Evolutionary conservation across 1,139 yeast species (phyloP), one percentile per base, ranked within the genome.

Genomic region (Geotrichum fermentans): DNA sequence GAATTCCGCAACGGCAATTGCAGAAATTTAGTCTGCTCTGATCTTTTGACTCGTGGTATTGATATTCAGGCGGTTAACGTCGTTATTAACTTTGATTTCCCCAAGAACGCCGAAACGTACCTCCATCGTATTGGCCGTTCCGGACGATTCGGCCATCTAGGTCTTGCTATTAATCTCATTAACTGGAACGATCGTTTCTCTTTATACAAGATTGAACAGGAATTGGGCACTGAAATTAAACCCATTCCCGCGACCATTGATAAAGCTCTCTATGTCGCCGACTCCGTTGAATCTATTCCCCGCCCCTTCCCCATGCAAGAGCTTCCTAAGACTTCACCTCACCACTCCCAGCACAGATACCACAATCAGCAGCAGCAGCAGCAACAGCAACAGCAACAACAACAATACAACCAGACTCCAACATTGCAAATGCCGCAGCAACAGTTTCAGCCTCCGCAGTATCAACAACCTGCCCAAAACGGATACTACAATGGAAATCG

Each of bases 1-100:
- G 98, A 92, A 67, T 94, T 92, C 70, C 86, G 98, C 76, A 96
- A 89, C 69, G 98, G 98, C 48, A 90, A 88, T 67, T 96, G 94
- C 63, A 85, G 98, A 73, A 92, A 94, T 64, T 77, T 92, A 63
- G 98, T 92, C 35, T 92, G 98, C 71, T 87, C 97, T 0, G 98
- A 94, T 73, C 77, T 92, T 58, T 78, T 94, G 60, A 92, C 98
- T 34, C 87, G 98, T 77, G 98, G 98, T 80, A 92, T 92, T 61
- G 99, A 92, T 75, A 92, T 92, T 61, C 98, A 94, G 70, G 97
- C 97, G 11, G 99, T 92, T 57, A 94, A 94, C 64, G 98, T 92
- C 44, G 98, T 92, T 50, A 87, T 92, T 62, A 92, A 92, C 71
- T 94, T 92, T 69, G 98, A 92, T 70, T 92, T 92, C 82, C 98